Base-by-base conservation (phyloP, 1,139 yeast genomes). In the Debaryomyces udenii region DNA sequence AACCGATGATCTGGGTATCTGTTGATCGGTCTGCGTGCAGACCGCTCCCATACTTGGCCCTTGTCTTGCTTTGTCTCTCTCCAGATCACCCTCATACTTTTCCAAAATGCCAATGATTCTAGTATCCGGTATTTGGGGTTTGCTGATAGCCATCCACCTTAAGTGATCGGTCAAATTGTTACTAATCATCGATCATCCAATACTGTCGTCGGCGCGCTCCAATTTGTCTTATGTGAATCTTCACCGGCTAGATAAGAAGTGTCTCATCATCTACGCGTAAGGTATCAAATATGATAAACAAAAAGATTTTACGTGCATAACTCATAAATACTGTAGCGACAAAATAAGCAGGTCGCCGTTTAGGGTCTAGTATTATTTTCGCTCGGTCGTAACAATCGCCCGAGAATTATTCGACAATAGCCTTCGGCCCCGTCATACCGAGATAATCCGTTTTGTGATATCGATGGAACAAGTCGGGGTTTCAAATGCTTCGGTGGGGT, bases 131-230 rank as follows among this genome's bases (percentile, higher is more conserved):
- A 53, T 28, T 41, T 49, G 50, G 6, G 60, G 60, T 23, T 45
- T 47, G 1, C 27, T 29, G 30, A 48, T 40, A 10, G 31, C 28
- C 15, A 57, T 35, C 61, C 61, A 57, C 33, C 46, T 42, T 24
- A 39, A 38, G 27, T 56, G 61, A 13, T 52, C 45, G 20, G 44
- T 48, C 33, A 55, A 31, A 43, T 56, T 56, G 38, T 51, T 47
- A 9, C 46, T 41, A 49, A 52, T 45, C 35, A 37, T 35, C 33
- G 15, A 28, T 27, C 33, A 26, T 34, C 30, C 29, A 34, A 11
- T 34, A 24, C 18, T n/a, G 28, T 22, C 14, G 23, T 14, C 16
- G 22, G 7, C 22, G 22, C 7, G 7, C 22, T 20, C 22, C 22
- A 6, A 20, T 20, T 20, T 6, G 7, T 5, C 22, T 7, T 20